Evolutionary conservation across 2,329 filamentous ascomycete genomes (phyloP).

Genomic region (Aspergillus sp.): DNA sequence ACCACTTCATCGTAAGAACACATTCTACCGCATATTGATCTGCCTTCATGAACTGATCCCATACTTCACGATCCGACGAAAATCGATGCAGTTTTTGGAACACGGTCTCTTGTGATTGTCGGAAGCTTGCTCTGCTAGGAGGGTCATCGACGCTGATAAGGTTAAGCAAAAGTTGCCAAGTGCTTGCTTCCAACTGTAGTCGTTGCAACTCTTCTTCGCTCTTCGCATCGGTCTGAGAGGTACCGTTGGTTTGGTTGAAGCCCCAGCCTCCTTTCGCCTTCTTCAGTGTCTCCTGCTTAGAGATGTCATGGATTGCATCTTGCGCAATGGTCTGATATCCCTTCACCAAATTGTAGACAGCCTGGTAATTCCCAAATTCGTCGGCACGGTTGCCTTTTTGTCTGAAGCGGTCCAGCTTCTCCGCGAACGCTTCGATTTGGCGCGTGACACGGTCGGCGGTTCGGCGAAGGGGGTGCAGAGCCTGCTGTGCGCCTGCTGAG

Average conservation of each 20-base stretch:
- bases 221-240: constrained; percentile 23
- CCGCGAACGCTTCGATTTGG: constrained; percentile 85
- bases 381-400: constrained; percentile 49
- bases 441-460: constrained; percentile 69
- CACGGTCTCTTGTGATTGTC: constrained; percentile 39
- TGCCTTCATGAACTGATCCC: constrained; percentile 70
- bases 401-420: constrained; percentile 74
- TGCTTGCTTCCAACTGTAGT: constrained; percentile 81
- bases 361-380: constrained; percentile 58
- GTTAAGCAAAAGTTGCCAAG: constrained; percentile 81
- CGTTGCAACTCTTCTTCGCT: constrained; percentile 46
- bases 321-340: constrained; percentile 61
- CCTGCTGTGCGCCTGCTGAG: constrained; percentile 49
- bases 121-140: constrained; percentile 39
- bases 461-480: constrained; percentile 60
- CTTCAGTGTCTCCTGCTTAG: constrained; percentile 39
- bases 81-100: constrained; percentile 53
- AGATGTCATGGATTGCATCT: constrained; percentile 48
- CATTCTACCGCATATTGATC: constrained; percentile 76
- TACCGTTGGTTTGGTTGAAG: constrained; percentile 21
- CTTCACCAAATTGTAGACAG: constrained; percentile 67
- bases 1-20: constrained; percentile 77
- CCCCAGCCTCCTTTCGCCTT: constrained; percentile 37
- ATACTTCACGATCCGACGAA: constrained; percentile 62
- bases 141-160: constrained; percentile 70